These are phyloP conservation scores for Pythium folliculosum DNA, from an alignment of 352 stramenopile species.

Conservation along the genomic window DNA sequence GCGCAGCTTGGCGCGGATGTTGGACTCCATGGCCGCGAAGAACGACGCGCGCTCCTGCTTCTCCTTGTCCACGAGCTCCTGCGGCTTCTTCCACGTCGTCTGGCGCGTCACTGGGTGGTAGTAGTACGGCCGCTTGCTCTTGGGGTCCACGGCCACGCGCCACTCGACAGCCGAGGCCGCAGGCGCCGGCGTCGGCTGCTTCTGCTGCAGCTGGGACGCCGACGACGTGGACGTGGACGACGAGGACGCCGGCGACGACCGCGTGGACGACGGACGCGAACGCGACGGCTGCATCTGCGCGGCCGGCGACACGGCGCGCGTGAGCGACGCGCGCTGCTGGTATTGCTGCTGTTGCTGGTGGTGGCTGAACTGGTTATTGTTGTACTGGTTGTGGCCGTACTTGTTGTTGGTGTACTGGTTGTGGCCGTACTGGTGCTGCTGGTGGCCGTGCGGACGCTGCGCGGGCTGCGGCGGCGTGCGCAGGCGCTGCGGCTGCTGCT, in stretches of 20 bases:
- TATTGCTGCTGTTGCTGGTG: neutral
- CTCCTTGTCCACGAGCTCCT: constrained; percentile 74
- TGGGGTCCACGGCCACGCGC: constrained; percentile 77
- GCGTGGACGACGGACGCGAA: neutral
- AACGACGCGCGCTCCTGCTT: constrained; percentile 86
- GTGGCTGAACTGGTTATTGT: no score
- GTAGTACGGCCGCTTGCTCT: constrained; percentile 95
- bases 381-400: no score
- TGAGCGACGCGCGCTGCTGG: constrained; percentile 5
- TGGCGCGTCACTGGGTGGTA: constrained; percentile 95
- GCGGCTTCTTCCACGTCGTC: constrained; percentile 97
- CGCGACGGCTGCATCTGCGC: neutral
- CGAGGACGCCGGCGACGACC: neutral
- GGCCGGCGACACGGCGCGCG: neutral
- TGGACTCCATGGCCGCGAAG: constrained; percentile 96
- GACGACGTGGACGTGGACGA: neutral
- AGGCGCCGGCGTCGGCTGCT: neutral
- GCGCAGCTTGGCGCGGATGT: constrained; percentile 90
- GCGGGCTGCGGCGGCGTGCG: neutral
- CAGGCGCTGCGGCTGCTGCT: constrained; percentile 10
- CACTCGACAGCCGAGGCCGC: constrained; percentile 44
- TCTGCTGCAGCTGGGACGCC: neutral
- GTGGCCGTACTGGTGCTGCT: neutral
- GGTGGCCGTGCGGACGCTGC: constrained; percentile 3
- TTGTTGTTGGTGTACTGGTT: no score